Evolutionary conservation across 257 asterid species (phyloP).

Genomic region (Solanum acaule): DNA sequence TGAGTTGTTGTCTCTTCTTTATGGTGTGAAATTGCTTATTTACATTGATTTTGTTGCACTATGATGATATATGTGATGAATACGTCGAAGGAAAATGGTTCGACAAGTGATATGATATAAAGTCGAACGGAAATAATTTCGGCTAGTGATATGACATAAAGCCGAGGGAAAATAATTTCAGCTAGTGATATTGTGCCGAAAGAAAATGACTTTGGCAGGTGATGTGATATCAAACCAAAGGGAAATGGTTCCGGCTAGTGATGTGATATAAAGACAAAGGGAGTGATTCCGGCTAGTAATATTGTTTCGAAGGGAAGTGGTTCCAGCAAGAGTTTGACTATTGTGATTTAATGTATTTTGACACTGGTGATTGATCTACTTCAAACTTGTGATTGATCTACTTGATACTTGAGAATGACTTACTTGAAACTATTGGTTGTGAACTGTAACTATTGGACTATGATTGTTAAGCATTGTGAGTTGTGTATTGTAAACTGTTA

Average conservation of each 20-base stretch:
- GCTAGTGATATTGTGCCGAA: no score
- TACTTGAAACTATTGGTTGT: not conserved
- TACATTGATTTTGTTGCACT: not conserved
- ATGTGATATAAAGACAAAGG: not conserved
- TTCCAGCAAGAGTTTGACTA: not conserved
- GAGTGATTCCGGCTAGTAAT: no score
- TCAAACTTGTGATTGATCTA: no score
- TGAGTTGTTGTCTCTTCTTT: not conserved
- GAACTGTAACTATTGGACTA: not conserved
- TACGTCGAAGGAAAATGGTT: not conserved
- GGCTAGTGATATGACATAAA: not conserved
- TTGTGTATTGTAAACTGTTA: not conserved
- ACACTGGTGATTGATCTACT: not conserved
- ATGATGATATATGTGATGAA: not conserved
- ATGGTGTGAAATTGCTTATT: no score
- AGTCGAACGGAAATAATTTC: no score
- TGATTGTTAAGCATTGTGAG: not conserved
- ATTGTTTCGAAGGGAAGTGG: not conserved
- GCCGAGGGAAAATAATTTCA: no score
- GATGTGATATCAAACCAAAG: not conserved
- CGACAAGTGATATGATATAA: not conserved
- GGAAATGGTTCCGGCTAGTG: not conserved
- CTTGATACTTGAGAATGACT: no score
- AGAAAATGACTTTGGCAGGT: no score
- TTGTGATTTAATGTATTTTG: not conserved